Percentiles rank a stretch among this genome's conserved stretches.
These are phyloP conservation scores for Stentor coeruleus DNA, from an alignment of 73 alveolate species.

Conservation along the genomic window DNA sequence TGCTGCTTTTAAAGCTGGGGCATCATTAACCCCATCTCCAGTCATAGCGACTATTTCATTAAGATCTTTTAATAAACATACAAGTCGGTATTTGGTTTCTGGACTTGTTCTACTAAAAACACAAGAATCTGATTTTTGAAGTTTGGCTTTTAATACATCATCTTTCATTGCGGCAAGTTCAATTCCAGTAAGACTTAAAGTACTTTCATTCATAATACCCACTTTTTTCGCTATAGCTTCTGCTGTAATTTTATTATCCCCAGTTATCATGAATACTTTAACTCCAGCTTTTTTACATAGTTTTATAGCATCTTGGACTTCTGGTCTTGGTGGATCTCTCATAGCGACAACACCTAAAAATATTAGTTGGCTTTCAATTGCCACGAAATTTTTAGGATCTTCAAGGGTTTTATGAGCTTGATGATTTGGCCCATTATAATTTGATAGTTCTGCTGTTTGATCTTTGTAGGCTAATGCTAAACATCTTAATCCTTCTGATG, in stretches of 20 bases:
- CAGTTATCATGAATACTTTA: constrained; percentile 96
- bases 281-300: constrained; percentile 96
- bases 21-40: constrained; percentile 99
- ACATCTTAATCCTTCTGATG: constrained; percentile 42
- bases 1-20: constrained; percentile 99
- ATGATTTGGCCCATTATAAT: constrained; percentile 61
- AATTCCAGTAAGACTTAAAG: constrained; percentile 63
- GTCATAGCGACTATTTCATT: constrained; percentile 93
- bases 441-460: constrained; percentile 39
- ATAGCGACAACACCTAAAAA: constrained; percentile 89
- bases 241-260: constrained; percentile 94
- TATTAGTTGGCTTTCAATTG: constrained; percentile 51
- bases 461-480: constrained; percentile 49
- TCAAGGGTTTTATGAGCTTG: constrained; percentile 40
- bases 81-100: constrained; percentile 55
- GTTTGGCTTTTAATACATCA: constrained; percentile 25
- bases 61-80: background rate
- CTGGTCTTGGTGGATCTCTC: constrained; percentile 95
- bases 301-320: constrained; percentile 81
- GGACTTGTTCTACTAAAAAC: constrained; percentile 97
- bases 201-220: constrained; percentile 63
- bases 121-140: constrained; percentile 34
- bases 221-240: constrained; percentile 92
- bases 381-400: constrained; percentile 53
- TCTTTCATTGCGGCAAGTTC: constrained; percentile 62